These are phyloP conservation scores for Mrakia gelida DNA, from an alignment of 768 basidiomycete genomes.

Conservation along the genomic window DNA sequence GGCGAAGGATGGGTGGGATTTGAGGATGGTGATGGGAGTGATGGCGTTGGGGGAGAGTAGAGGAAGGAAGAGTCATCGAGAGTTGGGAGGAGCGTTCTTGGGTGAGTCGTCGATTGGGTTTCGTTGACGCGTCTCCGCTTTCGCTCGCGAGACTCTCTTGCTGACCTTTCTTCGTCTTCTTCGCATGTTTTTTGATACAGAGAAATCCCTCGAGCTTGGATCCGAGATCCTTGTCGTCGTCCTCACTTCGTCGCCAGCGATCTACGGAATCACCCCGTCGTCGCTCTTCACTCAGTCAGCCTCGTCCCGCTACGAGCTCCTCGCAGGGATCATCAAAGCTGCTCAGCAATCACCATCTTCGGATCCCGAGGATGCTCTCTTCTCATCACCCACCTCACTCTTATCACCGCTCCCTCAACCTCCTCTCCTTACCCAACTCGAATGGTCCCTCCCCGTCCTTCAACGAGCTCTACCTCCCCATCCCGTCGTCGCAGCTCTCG, in stretches of 20 bases:
- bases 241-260: constrained; percentile 1
- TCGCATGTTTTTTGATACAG: neutral
- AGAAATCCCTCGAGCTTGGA: neutral
- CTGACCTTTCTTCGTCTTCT: neutral
- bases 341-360: neutral
- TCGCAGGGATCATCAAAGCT: neutral
- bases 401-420: neutral
- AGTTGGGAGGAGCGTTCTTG: neutral
- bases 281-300: neutral
- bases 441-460: constrained; percentile 10
- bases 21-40: neutral
- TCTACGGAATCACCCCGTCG: constrained; percentile 3
- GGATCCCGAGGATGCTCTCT: neutral
- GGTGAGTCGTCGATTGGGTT: neutral
- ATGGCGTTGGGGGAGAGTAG: constrained; percentile 2
- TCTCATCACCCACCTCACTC: neutral
- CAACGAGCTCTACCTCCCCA: constrained; percentile 9
- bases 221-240: neutral
- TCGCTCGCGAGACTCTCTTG: too few species aligned
- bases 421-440: neutral
- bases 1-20: constrained; percentile 7
- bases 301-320: neutral
- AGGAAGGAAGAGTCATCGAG: neutral
- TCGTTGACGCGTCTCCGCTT: neutral
- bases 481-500: neutral